phyloP scores from a whole-genome alignment of 768 basidiomycete species.

The Pleurotus salmoneostramineus region DNA sequence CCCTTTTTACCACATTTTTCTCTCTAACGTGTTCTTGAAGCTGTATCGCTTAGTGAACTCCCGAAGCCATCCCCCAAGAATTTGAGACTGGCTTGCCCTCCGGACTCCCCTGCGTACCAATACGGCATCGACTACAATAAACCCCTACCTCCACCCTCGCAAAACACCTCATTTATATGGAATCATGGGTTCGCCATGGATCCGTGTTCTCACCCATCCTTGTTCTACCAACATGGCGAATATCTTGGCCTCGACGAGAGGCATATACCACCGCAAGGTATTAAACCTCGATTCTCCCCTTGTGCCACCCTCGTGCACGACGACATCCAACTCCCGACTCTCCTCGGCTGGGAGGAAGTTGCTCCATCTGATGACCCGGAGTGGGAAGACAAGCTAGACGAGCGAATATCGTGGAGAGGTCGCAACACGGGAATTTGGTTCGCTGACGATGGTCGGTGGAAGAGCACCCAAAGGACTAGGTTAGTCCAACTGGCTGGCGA shows the following conservation, averaged over 20 bases:
- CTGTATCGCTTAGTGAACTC: conserved; percentile 19
- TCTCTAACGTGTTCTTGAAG: conserved; percentile 11
- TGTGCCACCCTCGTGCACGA: conserved; percentile 38
- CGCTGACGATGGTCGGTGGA: conserved; percentile 32
- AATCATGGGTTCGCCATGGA: conserved; percentile 34
- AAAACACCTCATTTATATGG: conserved; percentile 29
- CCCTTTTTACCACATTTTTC: not conserved
- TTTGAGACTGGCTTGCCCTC: conserved; percentile 21
- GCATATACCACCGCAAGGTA: conserved; percentile 23
- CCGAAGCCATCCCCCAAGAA: conserved; percentile 15
- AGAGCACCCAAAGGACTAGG: conserved; percentile 33
- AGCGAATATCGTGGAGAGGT: conserved; percentile 58
- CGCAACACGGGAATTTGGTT: conserved; percentile 55
- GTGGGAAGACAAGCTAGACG: conserved; percentile 55
- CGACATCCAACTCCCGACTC: conserved; percentile 38
- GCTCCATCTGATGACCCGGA: conserved; percentile 40
- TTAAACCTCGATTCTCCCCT: conserved; percentile 39
- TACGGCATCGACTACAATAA: conserved; percentile 11
- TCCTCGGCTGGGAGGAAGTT: conserved; percentile 32
- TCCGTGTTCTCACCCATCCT: conserved; percentile 29
- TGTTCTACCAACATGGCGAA: conserved; percentile 32
- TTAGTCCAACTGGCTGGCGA: conserved; percentile 33
- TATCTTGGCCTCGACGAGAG: conserved; percentile 33
- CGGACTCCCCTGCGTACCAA: conserved; percentile 19
- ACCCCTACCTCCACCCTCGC: conserved; percentile 5